Percentiles rank a stretch among this genome's conserved stretches.
phyloP scores from a whole-genome alignment of 1,284 basidiomycete genomes.

The Peniophora sp. region DNA sequence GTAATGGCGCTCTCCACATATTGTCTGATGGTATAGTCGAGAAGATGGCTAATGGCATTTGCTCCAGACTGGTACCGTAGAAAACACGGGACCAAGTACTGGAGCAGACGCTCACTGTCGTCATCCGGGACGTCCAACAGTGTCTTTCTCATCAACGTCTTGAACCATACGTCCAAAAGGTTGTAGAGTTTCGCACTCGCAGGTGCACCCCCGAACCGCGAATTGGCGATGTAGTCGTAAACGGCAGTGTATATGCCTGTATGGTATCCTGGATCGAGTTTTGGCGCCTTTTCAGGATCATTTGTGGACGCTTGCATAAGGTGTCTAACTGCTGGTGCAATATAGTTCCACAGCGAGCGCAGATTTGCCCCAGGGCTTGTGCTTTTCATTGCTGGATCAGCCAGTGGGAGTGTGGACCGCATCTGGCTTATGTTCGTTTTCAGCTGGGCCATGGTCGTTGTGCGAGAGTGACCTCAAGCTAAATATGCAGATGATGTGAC shows the following conservation, averaged over 20 bases:
- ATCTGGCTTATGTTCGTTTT: too few species aligned
- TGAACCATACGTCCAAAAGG: constrained; percentile 60
- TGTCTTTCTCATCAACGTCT: constrained; percentile 49
- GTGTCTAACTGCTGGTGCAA: constrained; percentile 65
- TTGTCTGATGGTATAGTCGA: constrained; percentile 73
- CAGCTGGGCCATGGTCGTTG: constrained; percentile 13
- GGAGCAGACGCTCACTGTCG: constrained; percentile 57
- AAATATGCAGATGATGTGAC: too few species aligned
- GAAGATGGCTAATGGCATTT: constrained; percentile 56
- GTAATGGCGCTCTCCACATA: constrained; percentile 65
- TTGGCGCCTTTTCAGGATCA: constrained; percentile 48
- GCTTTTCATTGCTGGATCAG: constrained; percentile 52
- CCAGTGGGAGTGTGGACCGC: constrained; percentile 24
- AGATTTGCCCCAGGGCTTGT: constrained; percentile 67
- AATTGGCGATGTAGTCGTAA: constrained; percentile 67
- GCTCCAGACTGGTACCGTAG: constrained; percentile 59
- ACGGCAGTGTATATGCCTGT: constrained; percentile 70
- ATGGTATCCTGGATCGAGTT: constrained; percentile 64
- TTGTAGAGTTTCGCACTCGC: constrained; percentile 48
- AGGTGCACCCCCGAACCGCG: constrained; percentile 27
- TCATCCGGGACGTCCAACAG: constrained; percentile 48
- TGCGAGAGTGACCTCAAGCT: background rate
- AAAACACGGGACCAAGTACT: constrained; percentile 64
- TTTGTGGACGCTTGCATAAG: constrained; percentile 63
- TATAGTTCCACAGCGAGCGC: constrained; percentile 62